Base-by-base conservation (phyloP, 2,329 filamentous ascomycete species). In the Septoria petroselini region DNA sequence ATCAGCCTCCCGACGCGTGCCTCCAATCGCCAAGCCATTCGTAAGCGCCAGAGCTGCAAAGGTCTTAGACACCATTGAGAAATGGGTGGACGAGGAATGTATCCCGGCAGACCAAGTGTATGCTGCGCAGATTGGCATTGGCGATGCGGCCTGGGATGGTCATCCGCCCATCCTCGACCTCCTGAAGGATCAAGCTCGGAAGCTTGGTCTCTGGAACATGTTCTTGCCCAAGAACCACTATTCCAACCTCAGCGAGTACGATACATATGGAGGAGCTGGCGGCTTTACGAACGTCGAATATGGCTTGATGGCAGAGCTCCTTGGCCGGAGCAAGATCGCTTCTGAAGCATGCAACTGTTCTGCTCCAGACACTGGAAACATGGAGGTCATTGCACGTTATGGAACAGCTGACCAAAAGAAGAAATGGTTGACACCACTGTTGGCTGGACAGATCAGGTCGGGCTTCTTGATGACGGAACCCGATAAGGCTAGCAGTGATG, bases 281-380 rank as follows among this genome's bases (percentile, higher is more conserved):
- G 93, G 93, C 27, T 96, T 89, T 75, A 88, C 84, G 53, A 98
- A 97, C 72, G 77, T 98, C 55, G 93, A 98, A 73, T 98, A 98
- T 68, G 93, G 91, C 9, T 75, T 98, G 63, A 98, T 97, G 91
- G 93, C 93, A 14, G 93, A 98, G 75, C 87, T 88, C 74, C 76
- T 97, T 62, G 93, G 93, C 58, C 91, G 88, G 75, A 95, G 88
- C 60, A 78, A 81, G 66, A 77, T 83, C 55, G 93, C 90, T 8
- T 88, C 86, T 6, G 91, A 97, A 74, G 93, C 93, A 4, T 94
- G 84, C 50, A 97, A 98, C 68, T 69, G 67, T 52, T 59, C 65
- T 45, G 75, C 75, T 2, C 75, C 73, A 14, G 73, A 76, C 33
- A 76, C 74, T 5, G 75, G 75, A 23, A 78, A 77, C 61, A 77